A percentile compares a stretch with the other conserved stretches of the same genome.
These are phyloP conservation scores for Prunus campanulata DNA, from an alignment of 306 rosid species.

Conservation along the genomic window DNA sequence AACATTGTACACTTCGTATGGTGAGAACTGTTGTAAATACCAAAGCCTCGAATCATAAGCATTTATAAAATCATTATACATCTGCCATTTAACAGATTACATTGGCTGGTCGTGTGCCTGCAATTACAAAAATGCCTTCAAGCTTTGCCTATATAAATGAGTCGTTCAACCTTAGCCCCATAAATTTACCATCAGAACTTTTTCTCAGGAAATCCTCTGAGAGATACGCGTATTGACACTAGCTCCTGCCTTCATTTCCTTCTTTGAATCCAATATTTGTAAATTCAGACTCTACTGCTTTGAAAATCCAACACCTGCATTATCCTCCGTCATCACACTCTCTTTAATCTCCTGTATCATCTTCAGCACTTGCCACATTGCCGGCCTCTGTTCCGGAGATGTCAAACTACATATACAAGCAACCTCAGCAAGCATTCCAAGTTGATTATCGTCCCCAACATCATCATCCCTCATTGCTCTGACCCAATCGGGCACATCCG, in stretches of 20 bases:
- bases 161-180: constrained; percentile 8
- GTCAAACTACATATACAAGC: constrained; percentile 79
- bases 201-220: constrained; percentile 2
- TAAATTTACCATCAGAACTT: background rate
- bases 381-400: constrained; percentile 93
- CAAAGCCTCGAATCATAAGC: background rate
- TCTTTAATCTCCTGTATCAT: constrained; percentile 90
- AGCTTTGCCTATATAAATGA: constrained; percentile 8
- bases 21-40: background rate
- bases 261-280: constrained; percentile 14
- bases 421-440: constrained; percentile 87
- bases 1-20: no score
- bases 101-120: constrained; percentile 1
- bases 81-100: background rate
- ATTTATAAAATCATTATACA: constrained; percentile 1
- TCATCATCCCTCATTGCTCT: constrained; percentile 74
- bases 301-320: constrained; percentile 24
- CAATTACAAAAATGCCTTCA: background rate
- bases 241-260: constrained; percentile 10
- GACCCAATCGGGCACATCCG: constrained; percentile 77
- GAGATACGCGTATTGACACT: constrained; percentile 1
- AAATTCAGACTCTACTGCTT: constrained; percentile 20
- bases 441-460: constrained; percentile 57
- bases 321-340: constrained; percentile 46
- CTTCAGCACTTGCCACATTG: constrained; percentile 88